Base-by-base conservation (phyloP, 2,329 filamentous ascomycete species). In the Mariannaea sp. region DNA sequence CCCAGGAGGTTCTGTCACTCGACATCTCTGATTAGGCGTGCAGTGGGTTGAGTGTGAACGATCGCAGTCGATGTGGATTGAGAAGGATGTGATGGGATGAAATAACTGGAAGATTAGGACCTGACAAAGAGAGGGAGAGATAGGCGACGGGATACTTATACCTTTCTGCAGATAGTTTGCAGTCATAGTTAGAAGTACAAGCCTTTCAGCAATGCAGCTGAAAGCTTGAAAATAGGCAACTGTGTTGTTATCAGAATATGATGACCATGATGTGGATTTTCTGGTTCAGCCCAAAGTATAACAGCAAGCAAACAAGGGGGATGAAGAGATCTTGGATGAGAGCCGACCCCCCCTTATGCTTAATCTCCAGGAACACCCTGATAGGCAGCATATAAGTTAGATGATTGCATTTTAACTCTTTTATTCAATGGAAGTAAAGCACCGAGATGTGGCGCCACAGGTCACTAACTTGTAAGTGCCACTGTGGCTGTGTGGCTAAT, bases 1-100 rank as follows among this genome's bases (percentile, higher is more conserved):
- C 13, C 56, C 59, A 62, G 14, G 39, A 57, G 29, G 39, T 52
- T 30, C 7, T 51, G 50, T 40, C 14, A 22, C 42, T 39, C 44
- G 57, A 35, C 60, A 63, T 63, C 45, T 59, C 50, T 56, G 40
- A 50, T 50, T 47, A 51, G 46, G 41, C 36, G 27, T 53, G 45
- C 36, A 38, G 46, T 41, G 39, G 38, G 40, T 52, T 55, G 50
- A 59, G 35, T 57, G 50, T 50, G 7, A 53, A 49, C 33, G 51
- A 49, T 51, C 39, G 53, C 33, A 35, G 42, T 55, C 49, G 52
- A 51, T 52, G 46, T 49, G 24, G 42, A 49, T 48, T 49, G 36
- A 48, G 42, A 51, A 49, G 43, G 43, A 53, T 52, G 40, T 42
- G 47, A 51, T 51, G 41, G 39, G 22, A 50, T 52, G 39, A 49